phyloP scores from a whole-genome alignment of 768 basidiomycete genomes.

The Lactarius quietus region DNA sequence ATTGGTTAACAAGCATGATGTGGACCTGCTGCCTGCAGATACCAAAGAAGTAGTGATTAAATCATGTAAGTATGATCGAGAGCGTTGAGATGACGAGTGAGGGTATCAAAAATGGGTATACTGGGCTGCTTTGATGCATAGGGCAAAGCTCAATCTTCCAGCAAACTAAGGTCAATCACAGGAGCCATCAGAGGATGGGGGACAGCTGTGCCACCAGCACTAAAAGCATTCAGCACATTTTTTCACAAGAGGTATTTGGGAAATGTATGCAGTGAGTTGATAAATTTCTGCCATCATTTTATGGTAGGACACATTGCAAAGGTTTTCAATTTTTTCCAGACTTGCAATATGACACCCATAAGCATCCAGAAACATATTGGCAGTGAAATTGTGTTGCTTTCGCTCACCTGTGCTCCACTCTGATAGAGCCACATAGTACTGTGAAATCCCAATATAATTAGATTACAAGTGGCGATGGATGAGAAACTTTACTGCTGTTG shows the following conservation, averaged over 20 bases:
- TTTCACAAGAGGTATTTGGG: neutral
- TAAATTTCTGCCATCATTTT: neutral
- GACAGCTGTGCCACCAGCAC: neutral
- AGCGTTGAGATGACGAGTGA: no score
- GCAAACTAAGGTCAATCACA: no score
- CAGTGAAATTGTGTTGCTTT: neutral
- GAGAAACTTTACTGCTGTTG: neutral
- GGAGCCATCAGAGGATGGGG: no score
- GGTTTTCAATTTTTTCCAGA: neutral
- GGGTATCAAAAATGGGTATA: no score
- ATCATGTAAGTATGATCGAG: no score
- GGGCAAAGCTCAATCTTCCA: no score
- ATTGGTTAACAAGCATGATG: no score
- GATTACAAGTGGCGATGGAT: neutral
- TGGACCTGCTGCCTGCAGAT: no score
- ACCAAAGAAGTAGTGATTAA: no score
- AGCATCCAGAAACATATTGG: neutral
- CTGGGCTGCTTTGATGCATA: no score
- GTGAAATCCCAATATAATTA: neutral
- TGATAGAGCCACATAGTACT: neutral
- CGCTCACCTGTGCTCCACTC: neutral
- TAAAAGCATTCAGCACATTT: neutral
- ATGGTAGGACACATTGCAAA: neutral
- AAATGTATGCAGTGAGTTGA: neutral
- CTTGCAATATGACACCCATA: neutral